Base-by-base conservation (phyloP, 129 eudicot species). In the Ambrosia artemisiifolia region DNA sequence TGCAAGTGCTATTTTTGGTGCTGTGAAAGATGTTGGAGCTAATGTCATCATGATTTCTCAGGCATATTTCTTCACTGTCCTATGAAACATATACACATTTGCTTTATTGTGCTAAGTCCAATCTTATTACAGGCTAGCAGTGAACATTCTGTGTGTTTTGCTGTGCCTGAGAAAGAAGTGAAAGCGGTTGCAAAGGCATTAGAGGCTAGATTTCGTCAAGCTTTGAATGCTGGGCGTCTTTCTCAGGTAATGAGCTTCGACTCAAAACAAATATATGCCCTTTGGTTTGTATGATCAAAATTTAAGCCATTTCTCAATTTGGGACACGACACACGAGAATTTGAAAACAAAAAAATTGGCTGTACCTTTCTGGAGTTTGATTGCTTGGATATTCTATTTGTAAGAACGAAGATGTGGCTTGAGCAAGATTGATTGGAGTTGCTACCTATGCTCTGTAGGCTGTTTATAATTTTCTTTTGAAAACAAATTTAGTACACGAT, bases 121-220 rank as follows among this genome's bases (percentile, higher is more conserved):
- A 67, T 63, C 50, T 51, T 59, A 48, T 62, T 63, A 50, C 85
- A 89, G 96, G 99, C 99, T 60, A 94, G 99, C 63, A 94, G 99
- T 84, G 99, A 94, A 81, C 99, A 94, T 79, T 94, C 99, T 9
- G 89, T 94, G 59, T 94, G 99, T 83, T 94, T 94, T 86, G 99
- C 99, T 73, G 97, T 94, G 28, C 99, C 99, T 44, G 99, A 94
- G 71, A 84, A 80, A 72, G 99, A 94, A 88, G 99, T 94, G 36
- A 84, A 83, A 56, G 89, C 96, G 60, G 99, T 94, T 51, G 96
- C 97, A 16, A 76, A 87, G 70, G 97, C 93, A 73, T 83, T 94
- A 73, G 86, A 85, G 80, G 74, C 99, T 62, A 86, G 96, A 78
- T 94, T 94, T 78, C 88, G 91, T 73, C 90, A 90, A 84, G 99